Percentiles rank a stretch among this genome's conserved stretches.
Evolutionary conservation across 129 eudicot species (phyloP).

Genomic region (Calendula officinalis): DNA sequence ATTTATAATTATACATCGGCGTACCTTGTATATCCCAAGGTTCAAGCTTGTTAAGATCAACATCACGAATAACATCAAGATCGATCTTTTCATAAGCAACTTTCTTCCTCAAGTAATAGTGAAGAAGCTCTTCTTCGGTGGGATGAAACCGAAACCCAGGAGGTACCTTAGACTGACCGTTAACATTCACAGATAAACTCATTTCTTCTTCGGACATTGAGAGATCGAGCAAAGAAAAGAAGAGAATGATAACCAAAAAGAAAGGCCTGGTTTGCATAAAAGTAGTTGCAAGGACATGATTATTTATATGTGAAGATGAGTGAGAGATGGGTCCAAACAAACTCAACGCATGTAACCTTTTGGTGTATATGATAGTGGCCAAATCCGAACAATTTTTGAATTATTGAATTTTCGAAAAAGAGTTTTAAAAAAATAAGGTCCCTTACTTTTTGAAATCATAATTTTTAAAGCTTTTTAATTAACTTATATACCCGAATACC

Average conservation of each 20-base stretch:
- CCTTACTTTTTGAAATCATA: too few species aligned
- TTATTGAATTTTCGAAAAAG: too few species aligned
- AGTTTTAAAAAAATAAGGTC: too few species aligned
- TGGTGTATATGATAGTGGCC: slow-evolving; percentile 33
- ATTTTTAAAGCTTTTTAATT: too few species aligned
- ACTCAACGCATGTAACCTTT: slow-evolving; percentile 35
- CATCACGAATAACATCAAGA: slow-evolving; percentile 70
- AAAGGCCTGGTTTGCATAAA: slow-evolving; percentile 27
- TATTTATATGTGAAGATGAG: slow-evolving; percentile 35
- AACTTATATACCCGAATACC: too few species aligned
- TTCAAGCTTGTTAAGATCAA: slow-evolving; percentile 63
- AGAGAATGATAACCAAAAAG: slow-evolving; percentile 26
- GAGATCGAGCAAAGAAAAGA: slow-evolving; percentile 4
- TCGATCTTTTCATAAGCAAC: slow-evolving; percentile 51
- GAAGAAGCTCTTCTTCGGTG: slow-evolving; percentile 58
- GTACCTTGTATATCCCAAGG: slow-evolving; percentile 81
- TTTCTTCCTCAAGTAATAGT: slow-evolving; percentile 54
- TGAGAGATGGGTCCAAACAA: slow-evolving; percentile 35
- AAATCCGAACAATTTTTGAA: too few species aligned
- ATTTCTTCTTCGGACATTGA: slow-evolving; percentile 34
- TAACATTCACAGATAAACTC: slow-evolving; percentile 55
- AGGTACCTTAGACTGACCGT: slow-evolving; percentile 67
- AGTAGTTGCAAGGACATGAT: slow-evolving; percentile 35
- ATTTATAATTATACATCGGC: background rate
- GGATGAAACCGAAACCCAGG: slow-evolving; percentile 73